phyloP scores from a whole-genome alignment of 1,284 basidiomycete species.

The Mycosarcoma maydis region DNA sequence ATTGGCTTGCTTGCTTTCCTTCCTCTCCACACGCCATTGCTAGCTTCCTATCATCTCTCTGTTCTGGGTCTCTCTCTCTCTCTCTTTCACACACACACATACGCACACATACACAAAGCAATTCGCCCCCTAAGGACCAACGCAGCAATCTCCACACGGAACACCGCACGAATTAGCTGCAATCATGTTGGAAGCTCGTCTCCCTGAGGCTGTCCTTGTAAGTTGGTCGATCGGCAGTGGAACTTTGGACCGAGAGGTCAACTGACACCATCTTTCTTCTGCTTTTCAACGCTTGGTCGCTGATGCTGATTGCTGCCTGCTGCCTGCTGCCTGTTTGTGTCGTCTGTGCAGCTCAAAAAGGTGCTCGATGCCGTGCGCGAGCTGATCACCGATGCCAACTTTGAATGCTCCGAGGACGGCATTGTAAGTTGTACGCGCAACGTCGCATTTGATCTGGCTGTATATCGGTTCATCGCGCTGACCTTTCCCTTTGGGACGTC shows the following conservation, averaged over 20 bases:
- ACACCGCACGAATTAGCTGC: not conserved
- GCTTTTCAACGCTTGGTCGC: too few relatives aligned
- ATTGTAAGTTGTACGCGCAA: constrained; percentile 75
- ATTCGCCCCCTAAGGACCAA: too few relatives aligned
- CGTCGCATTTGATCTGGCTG: too few relatives aligned
- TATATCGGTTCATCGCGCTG: not conserved
- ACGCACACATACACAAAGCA: too few relatives aligned
- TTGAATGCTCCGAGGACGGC: constrained; percentile 93
- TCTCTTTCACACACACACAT: too few relatives aligned
- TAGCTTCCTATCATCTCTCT: not conserved
- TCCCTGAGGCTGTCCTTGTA: constrained; percentile 55
- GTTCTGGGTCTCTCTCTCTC: too few relatives aligned
- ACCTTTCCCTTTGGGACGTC: not conserved
- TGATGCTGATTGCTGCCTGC: too few relatives aligned
- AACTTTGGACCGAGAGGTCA: too few relatives aligned
- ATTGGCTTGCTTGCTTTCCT: not conserved
- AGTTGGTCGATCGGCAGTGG: too few relatives aligned
- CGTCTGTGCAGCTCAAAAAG: constrained; percentile 65
- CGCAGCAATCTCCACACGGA: too few relatives aligned
- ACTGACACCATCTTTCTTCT: constrained; percentile 3
- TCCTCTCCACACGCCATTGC: not conserved
- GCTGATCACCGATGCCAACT: constrained; percentile 96
- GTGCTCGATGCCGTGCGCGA: constrained; percentile 83
- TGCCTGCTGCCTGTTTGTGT: too few relatives aligned
- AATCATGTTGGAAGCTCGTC: constrained; percentile 61